Conservation (phyloP, 345 rosid genomes). For the Crucihimalaya himalaica region DNA sequence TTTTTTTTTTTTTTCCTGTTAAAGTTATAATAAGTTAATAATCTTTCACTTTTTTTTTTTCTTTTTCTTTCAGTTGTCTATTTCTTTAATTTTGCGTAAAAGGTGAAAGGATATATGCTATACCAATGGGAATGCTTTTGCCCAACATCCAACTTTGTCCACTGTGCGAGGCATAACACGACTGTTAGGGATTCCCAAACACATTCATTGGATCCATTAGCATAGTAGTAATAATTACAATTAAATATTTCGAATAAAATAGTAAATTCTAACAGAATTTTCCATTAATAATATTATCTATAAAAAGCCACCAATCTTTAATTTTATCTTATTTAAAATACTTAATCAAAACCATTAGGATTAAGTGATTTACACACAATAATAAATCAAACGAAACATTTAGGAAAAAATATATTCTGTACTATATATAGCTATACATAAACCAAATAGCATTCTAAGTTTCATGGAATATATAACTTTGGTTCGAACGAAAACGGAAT, state of each 20-base stretch:
- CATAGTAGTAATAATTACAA: background rate
- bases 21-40: conserved; percentile 32
- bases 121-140: conserved; percentile 37
- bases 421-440: background rate
- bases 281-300: background rate
- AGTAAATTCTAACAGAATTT: background rate
- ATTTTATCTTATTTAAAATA: background rate
- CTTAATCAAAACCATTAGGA: background rate
- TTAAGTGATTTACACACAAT: background rate
- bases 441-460: conserved; percentile 8
- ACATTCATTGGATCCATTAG: conserved; percentile 37
- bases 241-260: background rate
- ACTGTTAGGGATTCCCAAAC: conserved; percentile 42
- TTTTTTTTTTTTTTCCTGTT: conserved; percentile 23
- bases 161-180: conserved; percentile 38
- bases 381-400: background rate
- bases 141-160: conserved; percentile 32
- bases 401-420: background rate
- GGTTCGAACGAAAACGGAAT: background rate
- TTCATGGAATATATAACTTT: background rate
- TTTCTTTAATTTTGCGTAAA: conserved; percentile 32
- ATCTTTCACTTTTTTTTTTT: conserved; percentile 16
- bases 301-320: background rate
- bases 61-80: background rate
- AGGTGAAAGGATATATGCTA: conserved; percentile 41